Evolutionary conservation across 2,329 filamentous ascomycete genomes (phyloP).

Genomic region (Xylariaceae sp.): DNA sequence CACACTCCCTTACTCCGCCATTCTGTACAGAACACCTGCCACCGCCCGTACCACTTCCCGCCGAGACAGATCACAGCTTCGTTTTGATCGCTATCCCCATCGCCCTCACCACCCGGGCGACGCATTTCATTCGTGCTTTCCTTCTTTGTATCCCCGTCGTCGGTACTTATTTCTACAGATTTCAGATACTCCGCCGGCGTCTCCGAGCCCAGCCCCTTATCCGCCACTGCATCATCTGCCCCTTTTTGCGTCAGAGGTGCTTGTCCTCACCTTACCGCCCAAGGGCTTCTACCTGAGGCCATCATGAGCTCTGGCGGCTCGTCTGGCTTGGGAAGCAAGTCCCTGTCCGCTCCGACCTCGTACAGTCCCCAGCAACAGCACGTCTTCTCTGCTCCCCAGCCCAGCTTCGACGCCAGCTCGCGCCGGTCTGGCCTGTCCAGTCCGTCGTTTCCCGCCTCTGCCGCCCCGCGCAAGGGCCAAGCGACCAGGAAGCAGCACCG

Average conservation of each 20-base stretch:
- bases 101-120: too few species aligned
- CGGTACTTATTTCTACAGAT: too few species aligned
- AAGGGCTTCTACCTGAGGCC: background rate
- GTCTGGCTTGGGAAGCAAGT: conserved; percentile 45
- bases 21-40: too few species aligned
- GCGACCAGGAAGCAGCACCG: conserved; percentile 77
- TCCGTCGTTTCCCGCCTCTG: conserved; percentile 28
- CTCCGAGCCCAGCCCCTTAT: background rate
- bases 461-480: conserved; percentile 70
- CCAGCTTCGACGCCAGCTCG: conserved; percentile 44
- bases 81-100: too few species aligned
- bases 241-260: background rate
- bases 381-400: conserved; percentile 36
- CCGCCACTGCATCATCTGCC: background rate
- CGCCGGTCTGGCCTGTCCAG: conserved; percentile 43
- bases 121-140: too few species aligned
- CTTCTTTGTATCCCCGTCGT: too few species aligned
- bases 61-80: too few species aligned
- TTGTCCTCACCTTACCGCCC: conserved; percentile 5
- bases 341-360: conserved; percentile 42
- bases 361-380: conserved; percentile 39
- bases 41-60: too few species aligned
- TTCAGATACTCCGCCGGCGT: too few species aligned
- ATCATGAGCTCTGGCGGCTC: conserved; percentile 33
- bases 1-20: too few species aligned